Evolutionary conservation across 2,329 filamentous ascomycete genomes (phyloP).

Genomic region (Aureobasidium sp.): DNA sequence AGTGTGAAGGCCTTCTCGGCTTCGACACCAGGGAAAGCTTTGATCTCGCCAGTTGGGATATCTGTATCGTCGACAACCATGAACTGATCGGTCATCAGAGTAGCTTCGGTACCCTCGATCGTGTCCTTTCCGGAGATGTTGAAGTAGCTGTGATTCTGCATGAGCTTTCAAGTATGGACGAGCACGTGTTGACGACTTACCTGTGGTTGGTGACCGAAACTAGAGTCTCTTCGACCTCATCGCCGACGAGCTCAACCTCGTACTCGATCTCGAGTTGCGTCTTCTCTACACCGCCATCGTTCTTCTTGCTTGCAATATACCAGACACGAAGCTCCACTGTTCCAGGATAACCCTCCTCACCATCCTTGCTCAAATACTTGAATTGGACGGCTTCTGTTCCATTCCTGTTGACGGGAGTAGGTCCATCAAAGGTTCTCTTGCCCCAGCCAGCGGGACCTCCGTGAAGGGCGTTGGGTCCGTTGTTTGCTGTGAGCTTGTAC

Average conservation of each 20-base stretch:
- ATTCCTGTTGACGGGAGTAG: constrained; percentile 49
- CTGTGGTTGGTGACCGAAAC: constrained; percentile 96
- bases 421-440: constrained; percentile 69
- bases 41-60: constrained; percentile 66
- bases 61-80: constrained; percentile 65
- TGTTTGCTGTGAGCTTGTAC: constrained; percentile 67
- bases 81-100: constrained; percentile 55
- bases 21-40: constrained; percentile 57
- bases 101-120: constrained; percentile 56
- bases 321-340: constrained; percentile 69
- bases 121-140: constrained; percentile 57
- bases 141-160: constrained; percentile 49
- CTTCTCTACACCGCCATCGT: constrained; percentile 53
- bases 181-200: constrained; percentile 26
- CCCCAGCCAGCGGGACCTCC: constrained; percentile 65
- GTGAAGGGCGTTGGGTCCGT: constrained; percentile 62
- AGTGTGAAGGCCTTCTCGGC: constrained; percentile 65
- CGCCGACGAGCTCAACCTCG: constrained; percentile 69
- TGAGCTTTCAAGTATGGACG: neutral
- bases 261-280: constrained; percentile 80
- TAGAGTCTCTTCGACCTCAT: constrained; percentile 75
- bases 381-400: constrained; percentile 41
- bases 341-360: constrained; percentile 86
- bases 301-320: constrained; percentile 69
- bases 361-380: constrained; percentile 61